Evolutionary conservation across 169 alveolate genomes (phyloP).

Genomic region (Neospora caninum): DNA sequence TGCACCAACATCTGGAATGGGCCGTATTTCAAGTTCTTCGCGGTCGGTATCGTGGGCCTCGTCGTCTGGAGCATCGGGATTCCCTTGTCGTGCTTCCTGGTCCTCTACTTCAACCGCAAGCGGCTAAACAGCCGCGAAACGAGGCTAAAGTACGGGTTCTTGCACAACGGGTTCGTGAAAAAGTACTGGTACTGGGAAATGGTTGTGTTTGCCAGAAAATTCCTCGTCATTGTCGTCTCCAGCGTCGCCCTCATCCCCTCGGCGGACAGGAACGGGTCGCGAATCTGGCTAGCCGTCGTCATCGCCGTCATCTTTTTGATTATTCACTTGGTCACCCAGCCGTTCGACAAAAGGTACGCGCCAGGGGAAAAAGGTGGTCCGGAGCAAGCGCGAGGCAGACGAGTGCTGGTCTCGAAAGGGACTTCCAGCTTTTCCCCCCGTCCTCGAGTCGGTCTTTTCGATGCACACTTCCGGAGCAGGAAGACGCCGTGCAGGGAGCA

Average conservation of each 20-base stretch:
- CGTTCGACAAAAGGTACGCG: conserved; percentile 86
- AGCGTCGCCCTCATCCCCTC: conserved; percentile 79
- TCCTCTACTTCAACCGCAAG: conserved; percentile 77
- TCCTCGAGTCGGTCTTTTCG: no score
- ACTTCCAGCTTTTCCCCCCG: no score
- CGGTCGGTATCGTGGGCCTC: conserved; percentile 81
- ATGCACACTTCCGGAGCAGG: no score
- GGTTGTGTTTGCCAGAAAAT: conserved; percentile 82
- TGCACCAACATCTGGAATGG: conserved; percentile 75
- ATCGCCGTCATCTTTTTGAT: conserved; percentile 79
- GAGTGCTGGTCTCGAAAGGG: no score
- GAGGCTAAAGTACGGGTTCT: conserved; percentile 83
- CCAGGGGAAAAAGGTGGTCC: no score
- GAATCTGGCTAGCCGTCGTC: conserved; percentile 79
- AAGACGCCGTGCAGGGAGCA: no score
- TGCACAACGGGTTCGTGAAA: conserved; percentile 84
- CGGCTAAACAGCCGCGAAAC: conserved; percentile 79
- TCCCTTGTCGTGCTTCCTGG: conserved; percentile 81
- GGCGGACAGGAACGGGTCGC: conserved; percentile 74
- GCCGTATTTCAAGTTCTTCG: conserved; percentile 76
- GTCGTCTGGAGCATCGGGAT: conserved; percentile 85
- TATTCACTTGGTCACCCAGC: conserved; percentile 80
- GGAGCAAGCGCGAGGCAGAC: no score
- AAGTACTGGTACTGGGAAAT: conserved; percentile 88
- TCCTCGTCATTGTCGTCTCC: conserved; percentile 80